A percentile compares a stretch with the other conserved stretches of the same genome.
Evolutionary conservation across 108 stramenopile genomes (phyloP).

Genomic region (Skeletonema menzelii): DNA sequence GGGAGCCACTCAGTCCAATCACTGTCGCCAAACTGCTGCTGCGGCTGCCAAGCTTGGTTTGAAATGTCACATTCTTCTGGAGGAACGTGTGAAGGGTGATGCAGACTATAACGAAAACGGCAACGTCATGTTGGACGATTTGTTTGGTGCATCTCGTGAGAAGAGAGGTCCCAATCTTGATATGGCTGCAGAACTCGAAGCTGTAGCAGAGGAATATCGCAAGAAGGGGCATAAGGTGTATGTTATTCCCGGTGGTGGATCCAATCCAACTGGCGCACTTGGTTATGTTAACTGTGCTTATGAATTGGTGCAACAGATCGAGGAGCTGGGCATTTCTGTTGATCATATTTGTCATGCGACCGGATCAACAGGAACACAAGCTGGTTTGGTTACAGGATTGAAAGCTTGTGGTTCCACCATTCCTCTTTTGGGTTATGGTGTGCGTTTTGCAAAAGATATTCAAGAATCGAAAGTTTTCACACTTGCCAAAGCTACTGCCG

Average conservation of each 20-base stretch:
- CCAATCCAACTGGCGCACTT: constrained; percentile 23
- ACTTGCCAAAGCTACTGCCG: constrained; percentile 20
- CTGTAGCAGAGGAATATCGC: constrained; percentile 22
- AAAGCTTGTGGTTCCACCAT: constrained; percentile 2
- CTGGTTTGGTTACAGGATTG: constrained; percentile 35
- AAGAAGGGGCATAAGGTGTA: constrained; percentile 34
- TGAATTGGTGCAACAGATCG: constrained; percentile 12
- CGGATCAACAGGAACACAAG: constrained; percentile 36
- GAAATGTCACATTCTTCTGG: constrained; percentile 37
- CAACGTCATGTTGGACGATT: constrained; percentile 30
- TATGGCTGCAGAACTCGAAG: constrained; percentile 21
- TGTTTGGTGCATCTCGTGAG: constrained; percentile 33
- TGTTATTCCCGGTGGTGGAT: constrained; percentile 36
- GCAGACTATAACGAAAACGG: constrained; percentile 29
- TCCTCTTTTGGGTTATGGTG: constrained; percentile 25
- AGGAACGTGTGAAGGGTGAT: constrained; percentile 37
- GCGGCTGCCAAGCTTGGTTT: constrained; percentile 33
- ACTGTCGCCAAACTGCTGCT: constrained; percentile 38
- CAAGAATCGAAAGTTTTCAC: constrained; percentile 23
- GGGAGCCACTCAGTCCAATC: constrained; percentile 49
- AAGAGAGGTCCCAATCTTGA: constrained; percentile 15
- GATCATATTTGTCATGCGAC: constrained; percentile 22
- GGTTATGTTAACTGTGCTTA: constrained; percentile 23
- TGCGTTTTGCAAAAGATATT: constrained; percentile 27
- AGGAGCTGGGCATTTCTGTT: background rate